Evolutionary conservation across 2,329 filamentous ascomycete species (phyloP).

Genomic region (Sporothrix curviconia): DNA sequence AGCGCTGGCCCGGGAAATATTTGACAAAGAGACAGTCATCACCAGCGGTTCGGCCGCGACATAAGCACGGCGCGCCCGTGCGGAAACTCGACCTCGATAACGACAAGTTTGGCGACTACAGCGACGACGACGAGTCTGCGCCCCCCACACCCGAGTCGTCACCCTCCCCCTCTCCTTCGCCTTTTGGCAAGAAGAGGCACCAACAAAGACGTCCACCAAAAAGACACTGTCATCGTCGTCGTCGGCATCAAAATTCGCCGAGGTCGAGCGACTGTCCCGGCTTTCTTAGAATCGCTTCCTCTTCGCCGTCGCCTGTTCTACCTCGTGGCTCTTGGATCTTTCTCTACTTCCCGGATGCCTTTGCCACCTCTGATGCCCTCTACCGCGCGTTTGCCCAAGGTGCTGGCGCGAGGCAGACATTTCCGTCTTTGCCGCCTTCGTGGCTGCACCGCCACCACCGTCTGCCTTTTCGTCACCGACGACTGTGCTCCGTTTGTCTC

Average conservation of each 20-base stretch:
- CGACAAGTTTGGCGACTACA: slow-evolving; percentile 54
- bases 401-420: slow-evolving; percentile 52
- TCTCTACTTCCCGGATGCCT: slow-evolving; percentile 38
- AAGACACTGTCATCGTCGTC: slow-evolving; percentile 29
- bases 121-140: slow-evolving; percentile 50
- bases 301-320: slow-evolving; percentile 59
- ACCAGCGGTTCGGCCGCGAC: background rate
- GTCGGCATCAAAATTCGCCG: slow-evolving; percentile 29
- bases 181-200: background rate
- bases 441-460: slow-evolving; percentile 17
- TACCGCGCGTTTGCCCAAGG: slow-evolving; percentile 53
- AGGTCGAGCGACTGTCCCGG: background rate
- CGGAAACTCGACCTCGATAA: slow-evolving; percentile 57
- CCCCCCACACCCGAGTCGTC: slow-evolving; percentile 38
- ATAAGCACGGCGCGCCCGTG: slow-evolving; percentile 22
- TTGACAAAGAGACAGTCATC: slow-evolving; percentile 52
- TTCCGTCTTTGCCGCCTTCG: slow-evolving; percentile 50
- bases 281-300: slow-evolving; percentile 44
- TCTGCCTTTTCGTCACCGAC: background rate
- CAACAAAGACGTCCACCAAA: background rate
- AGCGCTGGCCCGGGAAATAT: slow-evolving; percentile 36
- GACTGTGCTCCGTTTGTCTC: background rate
- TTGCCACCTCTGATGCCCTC: slow-evolving; percentile 43
- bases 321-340: slow-evolving; percentile 44
- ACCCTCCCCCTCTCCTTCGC: slow-evolving; percentile 19